Base-by-base conservation (phyloP, 495 filamentous ascomycete genomes). In the Talaromyces adpressus region DNA sequence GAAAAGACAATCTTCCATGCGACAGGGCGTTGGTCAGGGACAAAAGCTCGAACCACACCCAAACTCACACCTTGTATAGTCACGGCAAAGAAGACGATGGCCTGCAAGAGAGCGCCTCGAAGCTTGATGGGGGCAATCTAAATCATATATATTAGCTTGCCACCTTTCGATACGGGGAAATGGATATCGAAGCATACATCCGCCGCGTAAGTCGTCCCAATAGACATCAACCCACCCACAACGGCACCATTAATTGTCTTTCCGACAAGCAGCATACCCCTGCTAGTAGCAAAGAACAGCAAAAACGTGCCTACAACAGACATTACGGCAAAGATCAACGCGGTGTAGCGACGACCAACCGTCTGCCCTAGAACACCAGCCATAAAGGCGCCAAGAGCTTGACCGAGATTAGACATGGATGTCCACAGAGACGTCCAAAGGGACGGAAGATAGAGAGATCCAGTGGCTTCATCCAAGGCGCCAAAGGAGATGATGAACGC, bases 371-470 rank as follows among this genome's bases (percentile, higher is more conserved):
- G 34, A 12, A 63, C 59, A 6, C 71, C 66, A 3, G 69, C 66
- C 11, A 68, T 63, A 6, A 63, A 62, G 51, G 69, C 66, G 20
- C 68, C 66, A 14, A 73, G 36, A 16, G 69, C 66, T 36, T 69
- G 66, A 4, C 68, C 69, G 7, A 73, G 53, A 9, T 63, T 59
- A 1, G 67, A 64, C 69, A 73, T 73, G 8, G 71, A 71, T 3
- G 63, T 63, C 67, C 69, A 73, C 2, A 73, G 54, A 3, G 69
- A 64, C n/a, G 71, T 73, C 71, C 71, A 73, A 16, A 71, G 64
- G 1, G 69, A 71, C 27, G 66, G 63, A 11, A 73, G 58, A 61
- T 71, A 73, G 9, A 64, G 23, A 18, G 47, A 51, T 0, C 52
- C 52, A 7, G 67, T 57, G 18, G 66, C 25, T 51, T 51, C 20